Base-by-base conservation (phyloP, 1,284 basidiomycete species). In the Austroboletus niveus region DNA sequence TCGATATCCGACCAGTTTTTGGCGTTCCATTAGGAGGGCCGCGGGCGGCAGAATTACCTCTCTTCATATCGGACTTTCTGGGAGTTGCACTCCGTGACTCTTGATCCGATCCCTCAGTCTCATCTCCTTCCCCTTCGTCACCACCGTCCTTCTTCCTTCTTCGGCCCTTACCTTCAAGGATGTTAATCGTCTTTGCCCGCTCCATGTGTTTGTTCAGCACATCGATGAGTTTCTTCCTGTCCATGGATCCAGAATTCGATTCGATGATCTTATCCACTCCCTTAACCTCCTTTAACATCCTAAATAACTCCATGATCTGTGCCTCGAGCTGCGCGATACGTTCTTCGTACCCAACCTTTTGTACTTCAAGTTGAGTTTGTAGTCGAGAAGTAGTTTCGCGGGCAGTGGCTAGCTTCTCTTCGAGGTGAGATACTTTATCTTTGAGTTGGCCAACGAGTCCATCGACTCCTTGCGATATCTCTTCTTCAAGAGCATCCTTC, bases 281-380 rank as follows among this genome's bases (percentile, higher is more conserved):
- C 55, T 84, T 83, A 31, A 89, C 80, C 62, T 94, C 89, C 65
- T 86, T 90, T 44, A 97, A 76, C 89, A 96, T 95, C 58, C 89
- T 81, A 76, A 96, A 98, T 17, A 98, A 71, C 69, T 98, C 95
- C 75, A 92, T 84, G 55, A 96, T 95, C 75, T 97, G 92, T 8
- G 89, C 80, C 67, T 98, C 94, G 15, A 98, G 82, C 65, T 94
- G 90, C 1, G 83, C 79, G 52, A 98, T 92, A 56, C 87, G 85
- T 56, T 94, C 89, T 63, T 96, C 91, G 64, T 96, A 96, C 11
- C 83, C 85, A 32, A 74, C 72, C 65, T 88, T 90, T 75, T 96
- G 92, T 44, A 82, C 81, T 55, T 85, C 85, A 59, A 98, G 75
- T 65, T 94, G 89, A 20, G 82, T 81, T 60, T 92, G 87, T 6